Evolutionary conservation across 352 stramenopile species (phyloP).

Genomic region (Pythium periplocum): DNA sequence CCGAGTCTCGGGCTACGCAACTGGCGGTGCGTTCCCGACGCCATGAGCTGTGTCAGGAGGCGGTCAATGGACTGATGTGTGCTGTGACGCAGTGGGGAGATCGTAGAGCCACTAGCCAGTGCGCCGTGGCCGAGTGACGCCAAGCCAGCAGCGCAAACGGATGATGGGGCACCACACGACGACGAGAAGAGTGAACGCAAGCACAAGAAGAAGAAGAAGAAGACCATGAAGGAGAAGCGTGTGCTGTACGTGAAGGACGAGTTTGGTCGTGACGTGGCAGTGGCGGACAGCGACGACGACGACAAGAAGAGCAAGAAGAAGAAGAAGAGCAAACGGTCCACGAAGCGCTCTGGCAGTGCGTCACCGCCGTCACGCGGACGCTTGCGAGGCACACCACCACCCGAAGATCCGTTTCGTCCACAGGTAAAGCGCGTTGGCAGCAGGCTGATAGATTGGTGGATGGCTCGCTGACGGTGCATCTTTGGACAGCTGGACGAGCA

Average conservation of each 20-base stretch:
- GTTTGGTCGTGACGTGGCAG: constrained; percentile 65
- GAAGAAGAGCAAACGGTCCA: constrained; percentile 9
- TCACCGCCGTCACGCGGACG: constrained; percentile 21
- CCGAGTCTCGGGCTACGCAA: constrained; percentile 24
- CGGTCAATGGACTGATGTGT: background rate
- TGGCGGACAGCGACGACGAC: constrained; percentile 21
- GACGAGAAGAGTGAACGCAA: background rate
- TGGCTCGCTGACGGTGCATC: too few relatives aligned
- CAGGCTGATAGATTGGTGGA: too few relatives aligned
- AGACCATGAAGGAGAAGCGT: constrained; percentile 5
- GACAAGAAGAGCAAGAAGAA: constrained; percentile 23
- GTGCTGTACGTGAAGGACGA: constrained; percentile 52
- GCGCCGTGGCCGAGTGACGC: background rate
- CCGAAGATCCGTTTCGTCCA: constrained; percentile 53
- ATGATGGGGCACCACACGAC: background rate
- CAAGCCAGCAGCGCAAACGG: background rate
- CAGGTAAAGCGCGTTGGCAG: constrained; percentile 23
- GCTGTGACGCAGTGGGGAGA: constrained; percentile 17
- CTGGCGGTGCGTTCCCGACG: constrained; percentile 23
- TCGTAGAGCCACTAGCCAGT: constrained; percentile 20
- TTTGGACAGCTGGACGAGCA: background rate
- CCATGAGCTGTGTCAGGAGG: background rate
- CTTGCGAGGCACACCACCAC: constrained; percentile 38
- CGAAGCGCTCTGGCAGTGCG: constrained; percentile 4
- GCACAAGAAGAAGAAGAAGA: constrained; percentile 24